Evolutionary conservation across 331 rosid genomes (phyloP).

Genomic region (Stylosanthes scabra): DNA sequence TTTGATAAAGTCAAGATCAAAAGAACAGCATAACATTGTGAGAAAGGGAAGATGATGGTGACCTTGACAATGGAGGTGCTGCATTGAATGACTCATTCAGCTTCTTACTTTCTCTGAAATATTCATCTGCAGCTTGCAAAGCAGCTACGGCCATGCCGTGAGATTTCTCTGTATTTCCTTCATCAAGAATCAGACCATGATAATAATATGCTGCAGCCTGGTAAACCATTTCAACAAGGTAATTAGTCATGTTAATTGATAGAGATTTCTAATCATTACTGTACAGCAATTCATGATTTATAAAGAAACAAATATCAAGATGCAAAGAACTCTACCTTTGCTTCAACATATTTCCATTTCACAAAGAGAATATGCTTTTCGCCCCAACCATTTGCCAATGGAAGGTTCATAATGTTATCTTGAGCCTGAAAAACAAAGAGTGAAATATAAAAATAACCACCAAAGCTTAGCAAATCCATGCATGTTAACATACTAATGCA

Average conservation of each 20-base stretch:
- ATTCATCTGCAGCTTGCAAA: constrained; percentile 96
- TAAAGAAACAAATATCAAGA: constrained; percentile 25
- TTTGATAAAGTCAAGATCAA: not conserved
- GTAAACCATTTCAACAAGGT: constrained; percentile 30
- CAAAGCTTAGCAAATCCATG: constrained; percentile 26
- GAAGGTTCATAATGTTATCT: constrained; percentile 96
- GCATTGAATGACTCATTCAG: constrained; percentile 76
- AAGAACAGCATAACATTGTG: not conserved
- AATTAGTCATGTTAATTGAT: not conserved
- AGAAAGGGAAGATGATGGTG: constrained; percentile 9
- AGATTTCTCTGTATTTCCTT: constrained; percentile 95
- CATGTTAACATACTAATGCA: constrained; percentile 10
- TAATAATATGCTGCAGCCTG: constrained; percentile 98
- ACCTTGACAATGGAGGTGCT: constrained; percentile 88
- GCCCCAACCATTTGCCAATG: constrained; percentile 95
- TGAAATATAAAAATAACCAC: constrained; percentile 27
- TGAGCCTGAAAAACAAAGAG: constrained; percentile 73
- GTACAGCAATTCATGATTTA: constrained; percentile 14
- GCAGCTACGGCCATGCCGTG: constrained; percentile 99
- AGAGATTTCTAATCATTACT: not conserved
- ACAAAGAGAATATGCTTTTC: constrained; percentile 85
- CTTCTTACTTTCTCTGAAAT: constrained; percentile 93
- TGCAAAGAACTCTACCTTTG: constrained; percentile 61
- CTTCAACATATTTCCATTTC: constrained; percentile 91
- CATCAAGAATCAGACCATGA: constrained; percentile 96